phyloP scores from a whole-genome alignment of 2,329 filamentous ascomycete genomes.

The Aspergillus floridensis region DNA sequence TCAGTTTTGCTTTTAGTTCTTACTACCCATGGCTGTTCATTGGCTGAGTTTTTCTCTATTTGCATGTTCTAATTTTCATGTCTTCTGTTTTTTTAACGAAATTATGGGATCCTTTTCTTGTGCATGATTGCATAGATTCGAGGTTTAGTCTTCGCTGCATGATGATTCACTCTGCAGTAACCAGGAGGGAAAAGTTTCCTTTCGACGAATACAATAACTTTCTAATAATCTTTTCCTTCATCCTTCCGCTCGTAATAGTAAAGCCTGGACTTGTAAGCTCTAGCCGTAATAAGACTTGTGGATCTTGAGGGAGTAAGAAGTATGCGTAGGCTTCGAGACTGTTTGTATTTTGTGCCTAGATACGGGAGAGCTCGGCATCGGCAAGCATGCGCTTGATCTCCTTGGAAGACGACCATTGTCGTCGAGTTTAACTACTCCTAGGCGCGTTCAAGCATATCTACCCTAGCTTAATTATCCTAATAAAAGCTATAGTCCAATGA shows the following conservation, averaged over 20 bases:
- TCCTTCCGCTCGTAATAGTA: too few relatives aligned
- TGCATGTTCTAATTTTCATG: slow-evolving; percentile 16
- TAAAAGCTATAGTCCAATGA: too few relatives aligned
- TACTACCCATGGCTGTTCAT: slow-evolving; percentile 5
- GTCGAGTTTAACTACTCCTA: too few relatives aligned
- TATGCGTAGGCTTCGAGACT: slow-evolving; percentile 91
- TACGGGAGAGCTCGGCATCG: slow-evolving; percentile 88
- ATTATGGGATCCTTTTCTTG: slow-evolving; percentile 37
- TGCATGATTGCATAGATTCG: slow-evolving; percentile 41
- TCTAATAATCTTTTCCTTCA: not conserved
- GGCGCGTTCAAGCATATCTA: too few relatives aligned
- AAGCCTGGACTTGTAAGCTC: too few relatives aligned
- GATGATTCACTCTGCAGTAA: slow-evolving; percentile 21
- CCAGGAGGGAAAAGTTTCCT: slow-evolving; percentile 25
- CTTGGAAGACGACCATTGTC: slow-evolving; percentile 99
- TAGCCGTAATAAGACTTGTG: too few relatives aligned
- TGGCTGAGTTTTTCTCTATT: slow-evolving; percentile 8
- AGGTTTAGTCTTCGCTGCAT: slow-evolving; percentile 28
- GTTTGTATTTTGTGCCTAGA: slow-evolving; percentile 96
- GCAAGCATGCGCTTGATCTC: slow-evolving; percentile 99
- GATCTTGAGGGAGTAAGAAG: slow-evolving; percentile 72
- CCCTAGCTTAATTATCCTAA: too few relatives aligned
- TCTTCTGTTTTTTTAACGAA: slow-evolving; percentile 38
- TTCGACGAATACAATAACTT: slow-evolving; percentile 17
- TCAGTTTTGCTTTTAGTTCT: slow-evolving; percentile 1